Conservation (phyloP, 768 basidiomycete genomes). For the Boletus rubropictus region DNA sequence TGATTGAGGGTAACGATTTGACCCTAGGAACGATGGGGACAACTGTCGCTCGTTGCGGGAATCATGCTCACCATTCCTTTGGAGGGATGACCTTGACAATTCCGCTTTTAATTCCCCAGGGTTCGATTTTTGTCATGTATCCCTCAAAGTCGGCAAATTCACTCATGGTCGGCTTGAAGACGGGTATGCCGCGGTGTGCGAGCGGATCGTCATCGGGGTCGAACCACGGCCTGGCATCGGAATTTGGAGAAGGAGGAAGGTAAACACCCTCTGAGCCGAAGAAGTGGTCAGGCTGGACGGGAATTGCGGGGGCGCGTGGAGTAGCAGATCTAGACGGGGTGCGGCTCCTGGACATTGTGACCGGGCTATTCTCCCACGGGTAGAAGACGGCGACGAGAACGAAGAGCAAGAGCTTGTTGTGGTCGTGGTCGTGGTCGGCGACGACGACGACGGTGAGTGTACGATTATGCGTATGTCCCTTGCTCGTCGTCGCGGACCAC, state of each 20-base stretch:
- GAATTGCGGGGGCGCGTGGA: slow-evolving; percentile 35
- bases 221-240: slow-evolving; percentile 60
- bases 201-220: slow-evolving; percentile 76
- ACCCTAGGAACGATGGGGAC: slow-evolving; percentile 44
- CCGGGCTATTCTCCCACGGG: slow-evolving; percentile 6
- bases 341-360: slow-evolving; percentile 22
- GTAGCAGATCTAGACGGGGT: slow-evolving; percentile 47
- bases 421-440: slow-evolving; percentile 11
- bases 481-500: slow-evolving; percentile 2
- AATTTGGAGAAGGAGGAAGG: slow-evolving; percentile 55
- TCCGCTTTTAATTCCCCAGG: slow-evolving; percentile 87
- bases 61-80: slow-evolving; percentile 71
- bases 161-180: slow-evolving; percentile 90
- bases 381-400: background rate
- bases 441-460: background rate
- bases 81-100: slow-evolving; percentile 97
- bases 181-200: slow-evolving; percentile 87
- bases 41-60: slow-evolving; percentile 12
- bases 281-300: slow-evolving; percentile 78
- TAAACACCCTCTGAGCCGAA: slow-evolving; percentile 50
- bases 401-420: background rate
- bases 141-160: slow-evolving; percentile 90
- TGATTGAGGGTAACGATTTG: slow-evolving; percentile 64
- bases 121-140: slow-evolving; percentile 81
- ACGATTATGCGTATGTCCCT: slow-evolving; percentile 6